A percentile compares a stretch with the other conserved stretches of the same genome.
Evolutionary conservation across 2,329 filamentous ascomycete species (phyloP).

Genomic region (Monilinia vaccinii-corymbosi): DNA sequence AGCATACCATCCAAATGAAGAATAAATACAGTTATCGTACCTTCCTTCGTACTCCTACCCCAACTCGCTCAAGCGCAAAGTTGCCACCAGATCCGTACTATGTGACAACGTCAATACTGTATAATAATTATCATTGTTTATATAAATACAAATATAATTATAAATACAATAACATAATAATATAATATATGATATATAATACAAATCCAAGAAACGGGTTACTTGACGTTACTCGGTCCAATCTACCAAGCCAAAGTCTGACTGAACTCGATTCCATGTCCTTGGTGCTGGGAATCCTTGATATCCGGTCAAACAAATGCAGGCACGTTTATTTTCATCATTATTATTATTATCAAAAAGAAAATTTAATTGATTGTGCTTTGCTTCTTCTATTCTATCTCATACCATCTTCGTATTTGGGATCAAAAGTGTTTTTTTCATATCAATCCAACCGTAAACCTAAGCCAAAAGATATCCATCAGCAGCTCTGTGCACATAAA

Average conservation of each 20-base stretch:
- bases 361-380: too few relatives aligned
- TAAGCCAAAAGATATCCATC: background rate
- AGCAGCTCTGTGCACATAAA: background rate
- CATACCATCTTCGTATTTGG: background rate
- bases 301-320: background rate
- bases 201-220: too few relatives aligned
- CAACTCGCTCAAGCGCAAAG: background rate
- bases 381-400: too few relatives aligned
- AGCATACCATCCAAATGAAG: background rate
- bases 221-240: too few relatives aligned
- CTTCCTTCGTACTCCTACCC: background rate
- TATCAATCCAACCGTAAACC: background rate
- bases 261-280: background rate
- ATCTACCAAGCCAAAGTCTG: too few relatives aligned
- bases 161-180: too few relatives aligned
- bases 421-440: background rate
- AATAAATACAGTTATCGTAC: background rate
- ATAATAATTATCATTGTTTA: too few relatives aligned
- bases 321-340: too few relatives aligned
- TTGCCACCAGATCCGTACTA: background rate
- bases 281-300: background rate
- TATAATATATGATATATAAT: too few relatives aligned
- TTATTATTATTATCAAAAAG: too few relatives aligned
- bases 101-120: too few relatives aligned
- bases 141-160: too few relatives aligned